Evolutionary conservation across 225 moss, liverwort and hornwort species (phyloP).

Genomic region (Straminergon stramineum): DNA sequence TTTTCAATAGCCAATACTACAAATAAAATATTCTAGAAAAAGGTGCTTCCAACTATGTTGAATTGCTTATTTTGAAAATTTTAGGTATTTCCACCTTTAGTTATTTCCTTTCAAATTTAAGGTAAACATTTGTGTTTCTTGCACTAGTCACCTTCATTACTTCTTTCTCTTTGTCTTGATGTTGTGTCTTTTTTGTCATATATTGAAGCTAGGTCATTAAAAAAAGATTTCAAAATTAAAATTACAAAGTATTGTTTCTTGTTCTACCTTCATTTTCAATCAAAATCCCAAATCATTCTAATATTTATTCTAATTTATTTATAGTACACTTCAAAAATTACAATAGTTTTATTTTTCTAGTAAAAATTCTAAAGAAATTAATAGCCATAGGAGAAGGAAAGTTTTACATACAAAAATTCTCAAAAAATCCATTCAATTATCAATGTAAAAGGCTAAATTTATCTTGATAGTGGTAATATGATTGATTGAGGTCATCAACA

Average conservation of each 20-base stretch:
- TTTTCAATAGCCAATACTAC: too few species aligned
- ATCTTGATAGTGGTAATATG: neutral
- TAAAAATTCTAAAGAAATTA: too few species aligned
- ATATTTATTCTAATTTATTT: neutral
- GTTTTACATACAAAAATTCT: neutral
- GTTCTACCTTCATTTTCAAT: neutral
- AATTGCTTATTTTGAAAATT: too few species aligned
- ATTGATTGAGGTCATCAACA: neutral
- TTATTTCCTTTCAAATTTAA: neutral
- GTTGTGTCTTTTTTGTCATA: accelerated
- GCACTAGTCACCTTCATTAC: too few species aligned
- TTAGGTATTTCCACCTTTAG: too few species aligned
- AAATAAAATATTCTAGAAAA: too few species aligned
- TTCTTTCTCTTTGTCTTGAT: too few species aligned
- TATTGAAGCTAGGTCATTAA: accelerated
- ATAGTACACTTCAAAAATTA: too few species aligned
- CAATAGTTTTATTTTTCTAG: too few species aligned
- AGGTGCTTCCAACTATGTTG: too few species aligned
- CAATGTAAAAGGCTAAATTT: neutral
- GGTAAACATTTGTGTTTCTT: neutral
- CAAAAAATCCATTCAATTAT: neutral
- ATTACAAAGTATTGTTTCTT: neutral
- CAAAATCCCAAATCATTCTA: neutral
- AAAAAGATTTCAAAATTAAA: neutral
- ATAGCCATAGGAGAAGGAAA: too few species aligned